Evolutionary conservation across 2,329 filamentous ascomycete species (phyloP).

Genomic region (Colletotrichum scovillei): DNA sequence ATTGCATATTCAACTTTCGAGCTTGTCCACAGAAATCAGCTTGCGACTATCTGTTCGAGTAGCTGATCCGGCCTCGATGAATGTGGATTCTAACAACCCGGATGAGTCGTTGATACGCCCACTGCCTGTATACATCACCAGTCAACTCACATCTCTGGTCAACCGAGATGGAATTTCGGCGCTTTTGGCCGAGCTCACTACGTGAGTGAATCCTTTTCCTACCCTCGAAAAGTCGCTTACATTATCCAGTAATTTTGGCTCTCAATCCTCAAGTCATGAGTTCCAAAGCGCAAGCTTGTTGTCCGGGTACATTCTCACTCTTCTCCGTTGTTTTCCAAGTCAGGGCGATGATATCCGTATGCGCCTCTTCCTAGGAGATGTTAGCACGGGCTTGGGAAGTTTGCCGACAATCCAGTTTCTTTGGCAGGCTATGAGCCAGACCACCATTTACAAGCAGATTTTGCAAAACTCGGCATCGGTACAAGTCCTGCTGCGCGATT

Average conservation of each 20-base stretch:
- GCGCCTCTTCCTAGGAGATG: slow-evolving; percentile 86
- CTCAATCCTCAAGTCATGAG: slow-evolving; percentile 42
- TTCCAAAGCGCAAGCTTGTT: slow-evolving; percentile 67
- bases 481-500: slow-evolving; percentile 42
- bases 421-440: slow-evolving; percentile 72
- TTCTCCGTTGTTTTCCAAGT: slow-evolving; percentile 86
- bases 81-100: slow-evolving; percentile 17
- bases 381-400: slow-evolving; percentile 55
- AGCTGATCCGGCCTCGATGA: slow-evolving; percentile 12
- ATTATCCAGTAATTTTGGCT: slow-evolving; percentile 27
- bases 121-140: slow-evolving; percentile 68
- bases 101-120: slow-evolving; percentile 45
- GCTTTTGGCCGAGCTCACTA: slow-evolving; percentile 54
- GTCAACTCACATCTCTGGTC: slow-evolving; percentile 77
- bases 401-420: slow-evolving; percentile 84
- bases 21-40: slow-evolving; percentile 62
- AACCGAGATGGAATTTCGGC: slow-evolving; percentile 79
- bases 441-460: slow-evolving; percentile 41
- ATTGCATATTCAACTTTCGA: slow-evolving; percentile 65
- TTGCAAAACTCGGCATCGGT: slow-evolving; percentile 35
- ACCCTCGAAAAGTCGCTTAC: not conserved
- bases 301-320: slow-evolving; percentile 86
- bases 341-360: slow-evolving; percentile 91
- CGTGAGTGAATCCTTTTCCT: not conserved
- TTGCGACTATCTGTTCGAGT: slow-evolving; percentile 49